Evolutionary conservation across 2,329 filamentous ascomycete species (phyloP).

Genomic region (Botryosphaeria agaves): DNA sequence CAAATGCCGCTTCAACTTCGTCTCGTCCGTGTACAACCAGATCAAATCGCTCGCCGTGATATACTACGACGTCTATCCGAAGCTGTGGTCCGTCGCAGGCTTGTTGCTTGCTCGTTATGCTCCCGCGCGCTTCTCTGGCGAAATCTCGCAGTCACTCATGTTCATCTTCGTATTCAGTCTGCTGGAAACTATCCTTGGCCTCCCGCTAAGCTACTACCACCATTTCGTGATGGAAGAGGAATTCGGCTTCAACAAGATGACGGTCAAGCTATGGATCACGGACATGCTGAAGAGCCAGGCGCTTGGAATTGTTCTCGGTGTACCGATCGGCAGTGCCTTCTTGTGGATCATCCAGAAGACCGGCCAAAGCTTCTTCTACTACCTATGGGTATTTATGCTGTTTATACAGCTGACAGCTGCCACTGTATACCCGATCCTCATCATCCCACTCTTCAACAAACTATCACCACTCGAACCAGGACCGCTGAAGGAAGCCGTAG

Average conservation of each 20-base stretch:
- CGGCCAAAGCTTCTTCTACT: slow-evolving; percentile 91
- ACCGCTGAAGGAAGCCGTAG: slow-evolving; percentile 72
- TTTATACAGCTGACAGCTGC: slow-evolving; percentile 86
- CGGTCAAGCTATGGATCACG: slow-evolving; percentile 66
- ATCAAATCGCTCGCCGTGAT: slow-evolving; percentile 80
- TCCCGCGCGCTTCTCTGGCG: slow-evolving; percentile 66
- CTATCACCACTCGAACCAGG: slow-evolving; percentile 81
- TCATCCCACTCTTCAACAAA: slow-evolving; percentile 96
- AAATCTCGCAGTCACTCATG: slow-evolving; percentile 83
- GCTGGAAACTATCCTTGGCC: slow-evolving; percentile 58
- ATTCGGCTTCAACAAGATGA: slow-evolving; percentile 99
- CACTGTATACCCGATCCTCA: slow-evolving; percentile 87
- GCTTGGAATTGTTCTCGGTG: slow-evolving; percentile 60
- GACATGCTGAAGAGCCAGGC: slow-evolving; percentile 87
- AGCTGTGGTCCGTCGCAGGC: slow-evolving; percentile 75
- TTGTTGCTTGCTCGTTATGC: slow-evolving; percentile 55
- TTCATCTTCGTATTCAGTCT: slow-evolving; percentile 81
- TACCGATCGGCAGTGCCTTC: slow-evolving; percentile 82
- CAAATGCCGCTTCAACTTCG: slow-evolving; percentile 77
- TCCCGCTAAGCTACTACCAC: slow-evolving; percentile 78
- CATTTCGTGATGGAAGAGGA: slow-evolving; percentile 93
- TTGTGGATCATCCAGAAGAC: slow-evolving; percentile 89
- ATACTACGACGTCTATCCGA: slow-evolving; percentile 77
- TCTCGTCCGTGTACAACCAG: slow-evolving; percentile 69
- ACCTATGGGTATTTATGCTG: slow-evolving; percentile 86